Conservation (phyloP, 176 grass and related monocot genomes). For the Hordeum marinum region DNA sequence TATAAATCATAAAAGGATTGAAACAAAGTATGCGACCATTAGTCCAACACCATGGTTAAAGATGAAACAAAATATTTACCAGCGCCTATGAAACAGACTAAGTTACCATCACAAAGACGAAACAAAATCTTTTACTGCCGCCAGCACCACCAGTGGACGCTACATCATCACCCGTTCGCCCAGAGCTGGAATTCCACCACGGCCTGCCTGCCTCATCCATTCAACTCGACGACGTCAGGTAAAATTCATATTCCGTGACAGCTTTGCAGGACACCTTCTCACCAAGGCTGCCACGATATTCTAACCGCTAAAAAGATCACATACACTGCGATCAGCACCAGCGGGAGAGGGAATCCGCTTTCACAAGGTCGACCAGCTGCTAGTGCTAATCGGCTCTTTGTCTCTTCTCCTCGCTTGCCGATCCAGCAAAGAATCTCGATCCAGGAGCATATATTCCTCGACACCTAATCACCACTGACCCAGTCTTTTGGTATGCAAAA, state of each 20-base stretch:
- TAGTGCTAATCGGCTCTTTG: constrained; percentile 37
- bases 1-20: too few species aligned
- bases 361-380: constrained; percentile 11
- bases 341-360: constrained; percentile 48
- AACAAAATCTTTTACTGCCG: neutral
- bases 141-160: neutral
- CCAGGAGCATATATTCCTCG: constrained; percentile 39
- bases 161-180: neutral
- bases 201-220: constrained; percentile 22
- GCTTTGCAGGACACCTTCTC: constrained; percentile 48
- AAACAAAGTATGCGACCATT: too few species aligned
- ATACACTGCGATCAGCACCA: constrained; percentile 11
- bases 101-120: neutral
- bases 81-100: too few species aligned
- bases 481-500: neutral
- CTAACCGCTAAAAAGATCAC: constrained; percentile 41
- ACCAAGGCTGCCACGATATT: constrained; percentile 33
- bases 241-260: constrained; percentile 34
- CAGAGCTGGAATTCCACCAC: constrained; percentile 28
- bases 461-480: constrained; percentile 24
- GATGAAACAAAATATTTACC: too few species aligned
- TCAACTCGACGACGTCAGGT: constrained; percentile 29
- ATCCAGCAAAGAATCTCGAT: constrained; percentile 43
- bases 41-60: too few species aligned
- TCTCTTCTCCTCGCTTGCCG: constrained; percentile 27